Conservation (phyloP, 352 stramenopile species). For the Aphanomyces cochlioides region DNA sequence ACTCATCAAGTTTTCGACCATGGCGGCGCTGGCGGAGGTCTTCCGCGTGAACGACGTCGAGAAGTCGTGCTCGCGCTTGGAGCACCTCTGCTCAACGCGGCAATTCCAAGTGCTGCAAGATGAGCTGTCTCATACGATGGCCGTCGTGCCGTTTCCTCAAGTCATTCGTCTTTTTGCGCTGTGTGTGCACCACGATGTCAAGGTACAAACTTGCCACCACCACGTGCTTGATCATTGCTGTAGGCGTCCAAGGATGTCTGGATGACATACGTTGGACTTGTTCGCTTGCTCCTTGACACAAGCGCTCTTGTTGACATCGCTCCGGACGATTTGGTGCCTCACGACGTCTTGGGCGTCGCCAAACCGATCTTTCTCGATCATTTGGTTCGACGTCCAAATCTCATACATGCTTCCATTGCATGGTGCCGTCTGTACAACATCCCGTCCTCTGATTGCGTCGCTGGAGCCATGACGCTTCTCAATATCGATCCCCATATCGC, state of each 20-base stretch:
- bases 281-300: background rate
- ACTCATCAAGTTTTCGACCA: background rate
- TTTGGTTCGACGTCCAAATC: background rate
- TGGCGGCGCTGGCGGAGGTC: background rate
- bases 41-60: background rate
- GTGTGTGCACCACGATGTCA: background rate
- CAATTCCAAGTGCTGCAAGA: constrained; percentile 18
- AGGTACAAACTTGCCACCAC: background rate
- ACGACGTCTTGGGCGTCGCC: background rate
- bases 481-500: background rate
- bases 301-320: background rate
- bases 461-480: background rate
- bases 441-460: background rate
- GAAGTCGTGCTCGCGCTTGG: background rate
- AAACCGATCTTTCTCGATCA: background rate
- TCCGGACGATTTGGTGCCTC: background rate
- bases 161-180: constrained; percentile 3
- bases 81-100: background rate
- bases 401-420: background rate
- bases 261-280: background rate
- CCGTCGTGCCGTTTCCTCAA: background rate
- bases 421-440: constrained; percentile 11
- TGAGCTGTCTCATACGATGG: background rate
- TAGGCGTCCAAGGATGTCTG: background rate
- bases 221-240: background rate